Percentiles rank a stretch among this genome's conserved stretches.
These are phyloP conservation scores for Thymus mandschuricus DNA, from an alignment of 257 asterid species.

Conservation along the genomic window DNA sequence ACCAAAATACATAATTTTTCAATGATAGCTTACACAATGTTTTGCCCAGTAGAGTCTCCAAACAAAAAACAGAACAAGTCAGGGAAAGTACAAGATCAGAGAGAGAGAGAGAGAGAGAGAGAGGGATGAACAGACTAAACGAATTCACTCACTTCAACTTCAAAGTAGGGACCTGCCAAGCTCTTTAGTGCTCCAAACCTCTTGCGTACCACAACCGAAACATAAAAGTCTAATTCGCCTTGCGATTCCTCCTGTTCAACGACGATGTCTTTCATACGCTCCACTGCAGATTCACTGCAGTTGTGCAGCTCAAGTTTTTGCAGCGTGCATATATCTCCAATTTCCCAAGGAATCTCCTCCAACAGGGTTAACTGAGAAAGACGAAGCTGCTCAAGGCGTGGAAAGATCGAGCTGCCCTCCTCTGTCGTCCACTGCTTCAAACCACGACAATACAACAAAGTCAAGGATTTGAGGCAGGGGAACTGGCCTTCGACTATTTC, in stretches of 20 bases:
- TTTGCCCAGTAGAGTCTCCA: too few relatives aligned
- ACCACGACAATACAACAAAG: background rate
- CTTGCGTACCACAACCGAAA: background rate
- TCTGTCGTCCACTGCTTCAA: background rate
- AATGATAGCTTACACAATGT: too few relatives aligned
- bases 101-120: too few relatives aligned
- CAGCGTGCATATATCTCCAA: constrained; percentile 25
- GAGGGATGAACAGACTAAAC: too few relatives aligned
- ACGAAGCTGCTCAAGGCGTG: background rate
- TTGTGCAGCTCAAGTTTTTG: background rate
- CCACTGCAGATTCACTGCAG: constrained; percentile 5
- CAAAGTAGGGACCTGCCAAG: too few relatives aligned
- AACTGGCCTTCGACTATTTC: background rate
- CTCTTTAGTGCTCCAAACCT: background rate
- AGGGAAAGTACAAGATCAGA: too few relatives aligned
- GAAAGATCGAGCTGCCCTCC: background rate
- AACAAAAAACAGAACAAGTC: too few relatives aligned
- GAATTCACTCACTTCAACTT: too few relatives aligned
- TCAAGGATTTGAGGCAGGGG: background rate
- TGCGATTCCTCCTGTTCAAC: constrained; percentile 24
- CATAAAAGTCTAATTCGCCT: background rate
- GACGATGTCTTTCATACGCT: background rate
- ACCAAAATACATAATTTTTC: too few relatives aligned
- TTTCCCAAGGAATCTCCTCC: constrained; percentile 23
- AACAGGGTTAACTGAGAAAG: background rate